phyloP scores from a whole-genome alignment of 192 early-diverging fungal genomes.

The Phlyctochytrium bullatum region DNA sequence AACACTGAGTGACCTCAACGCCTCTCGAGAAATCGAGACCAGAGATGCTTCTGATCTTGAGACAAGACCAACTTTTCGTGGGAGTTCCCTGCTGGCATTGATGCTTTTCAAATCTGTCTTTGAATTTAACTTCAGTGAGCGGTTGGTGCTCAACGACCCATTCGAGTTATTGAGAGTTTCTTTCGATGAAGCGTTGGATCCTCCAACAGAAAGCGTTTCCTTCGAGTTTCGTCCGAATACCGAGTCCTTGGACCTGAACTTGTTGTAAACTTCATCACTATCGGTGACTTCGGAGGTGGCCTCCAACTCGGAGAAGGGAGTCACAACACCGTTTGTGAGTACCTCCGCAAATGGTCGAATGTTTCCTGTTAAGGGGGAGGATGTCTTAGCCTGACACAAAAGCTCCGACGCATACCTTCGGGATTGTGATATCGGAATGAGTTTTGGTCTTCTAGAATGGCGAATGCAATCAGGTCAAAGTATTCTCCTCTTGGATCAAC shows the following conservation, averaged over 20 bases:
- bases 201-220: background rate
- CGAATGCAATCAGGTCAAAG: constrained; percentile 23
- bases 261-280: background rate
- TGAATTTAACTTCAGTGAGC: background rate
- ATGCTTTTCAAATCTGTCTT: background rate
- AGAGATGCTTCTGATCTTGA: background rate
- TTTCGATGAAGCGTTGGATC: background rate
- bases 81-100: background rate
- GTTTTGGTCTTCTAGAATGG: constrained; percentile 20
- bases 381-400: background rate
- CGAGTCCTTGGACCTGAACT: background rate
- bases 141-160: background rate
- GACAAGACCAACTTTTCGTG: background rate
- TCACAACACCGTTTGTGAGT: constrained; percentile 7
- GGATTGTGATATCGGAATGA: constrained; percentile 17
- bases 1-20: too few species aligned
- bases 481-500: constrained; percentile 18
- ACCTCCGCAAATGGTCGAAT: constrained; percentile 9
- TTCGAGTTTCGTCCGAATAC: background rate
- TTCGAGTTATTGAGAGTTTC: background rate
- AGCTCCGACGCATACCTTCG: constrained; percentile 8
- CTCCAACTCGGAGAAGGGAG: background rate
- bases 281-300: constrained; percentile 13
- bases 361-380: constrained; percentile 10
- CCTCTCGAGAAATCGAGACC: background rate